Base-by-base conservation (phyloP, 371 early-diverging fungal species). In the Mortierella polycephala region DNA sequence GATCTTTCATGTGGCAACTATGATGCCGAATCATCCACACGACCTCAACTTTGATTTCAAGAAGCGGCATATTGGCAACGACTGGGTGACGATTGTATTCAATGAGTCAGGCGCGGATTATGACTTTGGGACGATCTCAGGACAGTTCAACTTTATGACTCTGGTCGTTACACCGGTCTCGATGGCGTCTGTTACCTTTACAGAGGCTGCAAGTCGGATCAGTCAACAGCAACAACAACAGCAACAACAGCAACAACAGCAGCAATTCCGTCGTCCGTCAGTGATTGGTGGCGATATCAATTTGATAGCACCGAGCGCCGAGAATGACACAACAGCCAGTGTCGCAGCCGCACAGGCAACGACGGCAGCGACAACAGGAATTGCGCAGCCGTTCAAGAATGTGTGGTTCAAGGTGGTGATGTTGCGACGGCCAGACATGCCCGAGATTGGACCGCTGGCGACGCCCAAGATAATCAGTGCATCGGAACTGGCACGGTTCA, bases 41-140 rank as follows among this genome's bases (percentile, higher is more conserved):
- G 96, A 97, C 81, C 91, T 91, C 18, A 85, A 86, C 53, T 91
- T 92, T 79, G 90, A 87, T 52, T 84, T 83, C 51, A 98, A 98
- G 77, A 98, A 98, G 83, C 86, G 96, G 20, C 97, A 97, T 79
- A 94, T 98, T 61, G 99, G 98, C 50, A 98, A 98, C 75, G 96
- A 98, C 77, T 98, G 89, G 85, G 95, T 98, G 42, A 88, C 92
- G 40, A 91, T 98, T 67, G 93, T 97, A 14, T 98, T 93, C 75
- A 96, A 97, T 72, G 97, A 98, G 71, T 91, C 93, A 20, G 96
- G 95, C 5, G 61, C 68, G 4, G 88, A 89, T 9, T 97, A 94
- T 79, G 87, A 87, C 40, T 96, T 96, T 82, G 91, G 96, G 63
- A 98, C 97, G 1, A 83, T 98, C 20, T 93, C 96, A 0, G 92